These are phyloP conservation scores for Begonia peltatifolia DNA, from an alignment of 306 rosid species.

Conservation along the genomic window DNA sequence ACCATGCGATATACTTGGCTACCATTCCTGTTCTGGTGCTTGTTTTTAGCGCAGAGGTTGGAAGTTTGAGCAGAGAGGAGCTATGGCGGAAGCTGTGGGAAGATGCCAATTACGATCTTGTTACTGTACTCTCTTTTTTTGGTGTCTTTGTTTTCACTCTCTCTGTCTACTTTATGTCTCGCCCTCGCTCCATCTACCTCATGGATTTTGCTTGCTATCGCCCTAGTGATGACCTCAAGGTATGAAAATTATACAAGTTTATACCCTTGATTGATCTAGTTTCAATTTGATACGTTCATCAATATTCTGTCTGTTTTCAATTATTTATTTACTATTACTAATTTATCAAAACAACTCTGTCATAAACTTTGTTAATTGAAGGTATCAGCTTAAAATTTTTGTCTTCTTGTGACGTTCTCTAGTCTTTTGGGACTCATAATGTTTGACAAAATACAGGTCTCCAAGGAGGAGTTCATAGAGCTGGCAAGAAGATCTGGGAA, in stretches of 20 bases:
- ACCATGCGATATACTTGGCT: constrained; percentile 72
- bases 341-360: too few relatives aligned
- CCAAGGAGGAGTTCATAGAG: constrained; percentile 62
- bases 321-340: too few relatives aligned
- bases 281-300: too few relatives aligned
- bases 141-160: constrained; percentile 77
- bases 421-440: too few relatives aligned
- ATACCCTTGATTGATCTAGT: too few relatives aligned
- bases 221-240: constrained; percentile 74
- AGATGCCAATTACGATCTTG: constrained; percentile 72
- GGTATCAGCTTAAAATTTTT: too few relatives aligned
- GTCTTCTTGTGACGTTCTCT: too few relatives aligned
- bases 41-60: constrained; percentile 85
- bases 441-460: constrained; percentile 25
- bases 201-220: constrained; percentile 64
- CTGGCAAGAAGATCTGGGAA: constrained; percentile 67
- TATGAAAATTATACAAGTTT: constrained; percentile 1
- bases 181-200: constrained; percentile 75
- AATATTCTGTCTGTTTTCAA: too few relatives aligned
- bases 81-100: constrained; percentile 85
- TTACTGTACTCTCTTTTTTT: constrained; percentile 59
- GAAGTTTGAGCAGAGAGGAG: constrained; percentile 61
- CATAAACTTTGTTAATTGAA: too few relatives aligned
- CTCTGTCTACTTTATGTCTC: constrained; percentile 80
- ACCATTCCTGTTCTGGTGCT: constrained; percentile 65